Evolutionary conservation across 2,329 filamentous ascomycete species (phyloP), one percentile per base, ranked within the genome.

Genomic region (Colletotrichum tamarilloi): DNA sequence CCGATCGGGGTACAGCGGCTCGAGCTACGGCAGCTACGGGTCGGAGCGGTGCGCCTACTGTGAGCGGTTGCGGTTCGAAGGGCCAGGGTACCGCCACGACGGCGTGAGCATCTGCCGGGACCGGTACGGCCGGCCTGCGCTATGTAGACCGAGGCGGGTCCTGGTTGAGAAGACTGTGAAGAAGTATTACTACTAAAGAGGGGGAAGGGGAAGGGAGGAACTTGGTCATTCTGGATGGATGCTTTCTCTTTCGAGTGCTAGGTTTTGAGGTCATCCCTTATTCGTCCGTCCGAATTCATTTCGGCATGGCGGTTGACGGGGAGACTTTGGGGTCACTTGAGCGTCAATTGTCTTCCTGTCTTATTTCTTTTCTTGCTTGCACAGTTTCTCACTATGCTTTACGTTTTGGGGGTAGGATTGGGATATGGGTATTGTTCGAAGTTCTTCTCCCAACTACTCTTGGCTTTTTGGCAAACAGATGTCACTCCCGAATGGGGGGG

Each of bases 161-260:
- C 11, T 28, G 4, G 53, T n/a, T 14, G 62, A 64, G 62, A 64
- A 42, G 62, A 42, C 30, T 16, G 52, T 42, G 62, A 65, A 38
- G 32, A 52, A 52, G 24, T 65, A 65, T 42, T 65, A 57, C 11
- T 65, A 28, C 19, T 65, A 9, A 42, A 12, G 7, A 12, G 7
- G 32, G 32, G 11, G 11, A 35, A 35, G 32, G 4, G 3, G 30
- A 7, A 22, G 30, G 32, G 14, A 24, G 46, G 19, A 42, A 35
- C 2, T 11, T 38, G 82, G 83, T 65, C 83, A 81, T 78, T 42
- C 11, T 4, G 38, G 38, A 19, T 19, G 16, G 16, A 42, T 19
- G 16, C 2, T 35, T 35, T 12, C 11, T 12, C 32, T 35, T 35
- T 35, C 11, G 32, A 35, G 32, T 35, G 0, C 12, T 35, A 4